Evolutionary conservation across 1,284 basidiomycete genomes (phyloP).

Genomic region (Athelia psychrophila): DNA sequence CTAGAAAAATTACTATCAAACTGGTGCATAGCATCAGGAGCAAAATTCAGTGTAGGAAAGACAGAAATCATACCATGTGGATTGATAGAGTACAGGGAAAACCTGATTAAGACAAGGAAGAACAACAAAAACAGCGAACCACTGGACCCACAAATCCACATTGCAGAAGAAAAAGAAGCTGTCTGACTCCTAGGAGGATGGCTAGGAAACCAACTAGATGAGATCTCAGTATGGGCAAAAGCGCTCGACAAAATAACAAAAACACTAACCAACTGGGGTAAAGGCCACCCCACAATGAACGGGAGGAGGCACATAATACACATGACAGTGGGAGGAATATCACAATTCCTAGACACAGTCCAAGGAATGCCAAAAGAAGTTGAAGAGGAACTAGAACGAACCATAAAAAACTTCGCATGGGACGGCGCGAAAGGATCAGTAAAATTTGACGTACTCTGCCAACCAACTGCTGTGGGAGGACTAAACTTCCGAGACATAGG

Average conservation of each 20-base stretch:
- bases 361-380: slow-evolving; percentile 14
- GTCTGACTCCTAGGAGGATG: slow-evolving; percentile 26
- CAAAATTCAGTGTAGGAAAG: slow-evolving; percentile 33
- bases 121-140: background rate
- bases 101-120: slow-evolving; percentile 10
- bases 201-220: slow-evolving; percentile 20
- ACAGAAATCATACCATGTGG: slow-evolving; percentile 29
- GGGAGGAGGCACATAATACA: slow-evolving; percentile 12
- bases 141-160: slow-evolving; percentile 18
- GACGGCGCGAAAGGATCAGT: background rate
- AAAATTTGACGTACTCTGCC: background rate
- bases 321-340: slow-evolving; percentile 12
- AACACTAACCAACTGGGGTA: slow-evolving; percentile 9
- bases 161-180: slow-evolving; percentile 20
- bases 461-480: background rate
- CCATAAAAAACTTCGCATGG: background rate
- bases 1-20: slow-evolving; percentile 18
- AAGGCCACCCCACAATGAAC: slow-evolving; percentile 12
- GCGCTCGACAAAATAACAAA: slow-evolving; percentile 17
- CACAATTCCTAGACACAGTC: slow-evolving; percentile 11
- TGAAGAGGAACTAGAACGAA: slow-evolving; percentile 1
- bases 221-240: slow-evolving; percentile 19
- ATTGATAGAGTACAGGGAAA: slow-evolving; percentile 10
- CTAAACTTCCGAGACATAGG: background rate
- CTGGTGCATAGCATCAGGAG: slow-evolving; percentile 31